Conservation (phyloP, 2,329 filamentous ascomycete species). For the Diaporthe sp. region DNA sequence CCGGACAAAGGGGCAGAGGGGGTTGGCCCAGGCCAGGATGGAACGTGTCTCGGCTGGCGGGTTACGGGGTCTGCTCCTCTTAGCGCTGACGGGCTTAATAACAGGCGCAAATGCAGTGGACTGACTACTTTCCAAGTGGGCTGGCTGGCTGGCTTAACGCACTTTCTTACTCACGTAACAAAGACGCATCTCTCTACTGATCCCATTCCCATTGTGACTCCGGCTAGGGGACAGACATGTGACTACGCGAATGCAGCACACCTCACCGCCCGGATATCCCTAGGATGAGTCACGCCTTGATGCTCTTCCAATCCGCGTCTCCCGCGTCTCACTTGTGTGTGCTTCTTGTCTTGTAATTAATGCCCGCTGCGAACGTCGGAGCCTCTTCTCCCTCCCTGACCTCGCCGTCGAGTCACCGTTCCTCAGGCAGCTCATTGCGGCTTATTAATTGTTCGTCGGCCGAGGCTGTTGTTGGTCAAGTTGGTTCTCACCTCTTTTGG, state of each 20-base stretch:
- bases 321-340: neutral
- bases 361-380: slow-evolving; percentile 1
- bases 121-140: neutral
- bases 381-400: neutral
- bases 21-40: no score
- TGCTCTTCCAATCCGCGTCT: slow-evolving; percentile 24
- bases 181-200: neutral
- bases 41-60: neutral
- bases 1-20: neutral
- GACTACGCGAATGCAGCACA: slow-evolving; percentile 27
- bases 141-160: no score
- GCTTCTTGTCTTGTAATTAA: neutral
- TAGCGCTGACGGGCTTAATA: slow-evolving; percentile 9
- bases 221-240: slow-evolving; percentile 7
- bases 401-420: slow-evolving; percentile 30
- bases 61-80: neutral
- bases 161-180: neutral
- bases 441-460: slow-evolving; percentile 14
- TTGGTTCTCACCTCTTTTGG: neutral
- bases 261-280: neutral
- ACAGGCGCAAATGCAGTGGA: neutral
- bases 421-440: slow-evolving; percentile 9
- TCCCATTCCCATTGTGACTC: neutral
- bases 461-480: slow-evolving; percentile 3
- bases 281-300: slow-evolving; percentile 23